Base-by-base conservation (phyloP, 2,329 filamentous ascomycete genomes). In the Cladophialophora yegresii region DNA sequence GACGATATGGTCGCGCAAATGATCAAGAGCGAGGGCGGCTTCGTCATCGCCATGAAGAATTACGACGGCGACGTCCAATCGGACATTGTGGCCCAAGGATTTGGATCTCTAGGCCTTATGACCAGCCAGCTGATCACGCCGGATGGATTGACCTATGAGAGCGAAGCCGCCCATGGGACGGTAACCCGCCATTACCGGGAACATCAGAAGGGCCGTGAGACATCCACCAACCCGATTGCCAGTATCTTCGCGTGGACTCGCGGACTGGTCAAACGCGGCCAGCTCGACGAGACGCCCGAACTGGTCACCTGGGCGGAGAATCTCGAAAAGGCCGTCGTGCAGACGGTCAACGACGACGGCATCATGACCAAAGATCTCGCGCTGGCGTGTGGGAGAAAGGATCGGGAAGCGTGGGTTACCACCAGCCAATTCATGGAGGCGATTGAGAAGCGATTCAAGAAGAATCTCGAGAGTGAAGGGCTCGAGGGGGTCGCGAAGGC, bases 1-100 rank as follows among this genome's bases (percentile, higher is more conserved):
- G 95, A 99, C 81, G 95, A 99, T 82, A 98, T 99, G 95, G 95
- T 99, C 70, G 95, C 95, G 56, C 95, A 99, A 85, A 99, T 99
- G 95, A 90, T 99, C 85, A 99, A 99, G 90, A 95, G 90, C 81
- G 87, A 89, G 74, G 95, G 95, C 73, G 95, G 95, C 69, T 97
- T 95, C 81, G 87, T 98, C 77, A 97, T 98, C 85, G 95, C 95
- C 68, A 87, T 98, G 79, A 99, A 99, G 89, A 98, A 98, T 87
- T 97, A 98, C 83, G 95, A 98, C 75, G 95, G 95, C 79, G 95
- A 99, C 75, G 95, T 99, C 69, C 95, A 98, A 83, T 97, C 93
- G 77, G 95, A 99, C 78, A 93, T 98, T 74, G 91, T 99, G 69
- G 95, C 95, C 65, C 95, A 99, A 82, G 95, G 95, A 71, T 99